Evolutionary conservation across 2,329 filamentous ascomycete species (phyloP), one percentile per base, ranked within the genome.

Genomic region (Botrytis squamosa): DNA sequence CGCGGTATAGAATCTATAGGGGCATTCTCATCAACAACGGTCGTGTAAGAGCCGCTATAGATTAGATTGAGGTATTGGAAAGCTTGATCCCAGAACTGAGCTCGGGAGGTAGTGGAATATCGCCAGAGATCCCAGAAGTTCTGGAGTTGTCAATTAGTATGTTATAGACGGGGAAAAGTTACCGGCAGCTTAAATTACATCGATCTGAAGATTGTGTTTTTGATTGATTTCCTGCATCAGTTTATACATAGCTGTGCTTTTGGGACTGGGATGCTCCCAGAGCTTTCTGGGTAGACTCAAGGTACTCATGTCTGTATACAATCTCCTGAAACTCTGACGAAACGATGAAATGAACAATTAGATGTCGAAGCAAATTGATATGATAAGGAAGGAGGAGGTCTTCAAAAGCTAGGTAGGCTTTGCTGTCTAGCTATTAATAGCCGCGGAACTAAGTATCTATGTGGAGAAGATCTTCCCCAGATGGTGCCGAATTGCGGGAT

Each of bases 1-100:
- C 85, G 83, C 0, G 93, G 93, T 8, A 95, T 86, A 25, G 85
- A 84, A 75, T 93, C 90, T 81, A 97, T 93, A 2, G 90, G 88
- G 1, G 87, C 85, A 0, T 84, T 85, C 78, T 93, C 90, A 79
- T 97, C 92, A 4, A 96, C 90, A 1, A 92, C 89, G 16, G 80
- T 82, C 0, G 82, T 83, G 79, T 88, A 89, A 6, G 81, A 83
- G 44, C 92, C 92, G 52, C 87, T 85, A 78, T 93, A 85, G 76
- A 94, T 89, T 73, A 91, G 83, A 66, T 86, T 85, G 75, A 87
- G 83, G 70, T 85, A 85, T 38, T 88, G 83, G 83, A 92, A 93
- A 67, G 91, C 82, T 75, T 89, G 86, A 10, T 85, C 84, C 85
- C 88, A 94, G 83, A 95, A 95, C 64, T 88, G 85, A 16, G 85